Base-by-base conservation (phyloP, 305 asterid genomes). In the Ilex paraguariensis region DNA sequence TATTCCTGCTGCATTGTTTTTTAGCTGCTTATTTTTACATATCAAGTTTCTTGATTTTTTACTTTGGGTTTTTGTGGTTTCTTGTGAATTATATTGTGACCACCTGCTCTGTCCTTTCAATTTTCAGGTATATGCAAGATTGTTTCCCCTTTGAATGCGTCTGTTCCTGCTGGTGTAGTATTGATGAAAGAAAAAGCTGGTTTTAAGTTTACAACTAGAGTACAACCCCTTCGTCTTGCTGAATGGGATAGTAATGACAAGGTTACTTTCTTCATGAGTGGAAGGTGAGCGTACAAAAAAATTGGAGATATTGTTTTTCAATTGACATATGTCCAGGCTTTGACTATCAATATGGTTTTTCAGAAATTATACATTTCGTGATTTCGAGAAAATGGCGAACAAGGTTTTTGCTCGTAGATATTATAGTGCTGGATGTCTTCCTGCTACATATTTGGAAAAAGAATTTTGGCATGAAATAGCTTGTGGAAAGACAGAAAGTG, bases 381-480 rank as follows among this genome's bases (percentile, higher is more conserved):
- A 93, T 64, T 93, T 85, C 31, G 99, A 93, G 95, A 90, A 86
- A 83, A 87, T 86, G 86, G 99, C 97, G 57, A 90, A 90, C 95
- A 90, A 90, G 88, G 81, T 75, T 56, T 90, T 81, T 83, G 81
- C 97, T 68, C 95, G 88, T 62, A 85, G 96, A 82, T 90, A 90
- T 79, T 78, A 53, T 68, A 87, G 90, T 83, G 65, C 84, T 65
- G 99, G 95, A 74, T 78, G 93, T 76, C 95, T 93, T 79, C 97
- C 97, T 33, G 79, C 84, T 11, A 60, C 88, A 15, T 87, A 72
- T 82, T 30, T 93, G 87, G 99, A 93, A 74, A 93, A 79, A 69
- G 97, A 93, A 82, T 93, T 93, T 84, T 93, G 99, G 99, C 72
- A 81, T 74, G 99, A 90, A 85, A 87, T 93, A 83, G 92, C 95